Conservation (phyloP, 176 grass and related monocot species). For the Neostapfia colusana region DNA sequence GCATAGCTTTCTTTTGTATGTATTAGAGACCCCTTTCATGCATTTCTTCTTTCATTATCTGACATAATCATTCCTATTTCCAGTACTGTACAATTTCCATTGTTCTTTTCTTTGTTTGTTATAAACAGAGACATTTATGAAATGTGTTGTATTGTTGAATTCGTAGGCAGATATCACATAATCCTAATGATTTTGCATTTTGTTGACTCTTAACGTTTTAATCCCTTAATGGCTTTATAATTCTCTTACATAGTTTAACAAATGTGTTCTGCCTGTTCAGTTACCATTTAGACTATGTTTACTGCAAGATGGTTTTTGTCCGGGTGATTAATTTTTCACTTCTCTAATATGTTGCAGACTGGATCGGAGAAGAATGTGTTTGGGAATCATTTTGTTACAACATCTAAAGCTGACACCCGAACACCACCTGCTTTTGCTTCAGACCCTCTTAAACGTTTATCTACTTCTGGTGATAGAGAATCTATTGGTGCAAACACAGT, state of each 20-base stretch:
- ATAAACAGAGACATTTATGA: not conserved
- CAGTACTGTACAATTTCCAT: not conserved
- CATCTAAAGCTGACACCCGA: slow-evolving; percentile 52
- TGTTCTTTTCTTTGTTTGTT: not conserved
- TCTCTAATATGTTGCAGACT: slow-evolving; percentile 65
- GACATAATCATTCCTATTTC: not conserved
- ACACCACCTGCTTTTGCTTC: slow-evolving; percentile 84
- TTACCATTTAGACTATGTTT: slow-evolving; percentile 20
- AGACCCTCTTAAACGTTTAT: slow-evolving; percentile 66
- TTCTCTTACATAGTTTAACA: not conserved
- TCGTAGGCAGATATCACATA: not conserved
- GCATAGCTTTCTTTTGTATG: not conserved
- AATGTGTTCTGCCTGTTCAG: not conserved
- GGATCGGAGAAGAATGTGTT: slow-evolving; percentile 95
- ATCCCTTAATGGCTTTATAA: not conserved
- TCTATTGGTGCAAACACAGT: slow-evolving; percentile 43
- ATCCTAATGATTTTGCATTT: not conserved
- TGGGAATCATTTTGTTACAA: slow-evolving; percentile 87
- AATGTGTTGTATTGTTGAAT: not conserved
- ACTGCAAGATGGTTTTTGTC: slow-evolving; percentile 10
- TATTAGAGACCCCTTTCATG: not conserved
- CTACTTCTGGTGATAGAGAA: slow-evolving; percentile 49
- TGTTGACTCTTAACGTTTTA: not conserved
- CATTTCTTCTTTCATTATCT: not conserved
- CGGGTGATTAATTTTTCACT: slow-evolving; percentile 27